These are phyloP conservation scores for Hypholoma fasciculare DNA, from an alignment of 768 basidiomycete species.

Conservation along the genomic window DNA sequence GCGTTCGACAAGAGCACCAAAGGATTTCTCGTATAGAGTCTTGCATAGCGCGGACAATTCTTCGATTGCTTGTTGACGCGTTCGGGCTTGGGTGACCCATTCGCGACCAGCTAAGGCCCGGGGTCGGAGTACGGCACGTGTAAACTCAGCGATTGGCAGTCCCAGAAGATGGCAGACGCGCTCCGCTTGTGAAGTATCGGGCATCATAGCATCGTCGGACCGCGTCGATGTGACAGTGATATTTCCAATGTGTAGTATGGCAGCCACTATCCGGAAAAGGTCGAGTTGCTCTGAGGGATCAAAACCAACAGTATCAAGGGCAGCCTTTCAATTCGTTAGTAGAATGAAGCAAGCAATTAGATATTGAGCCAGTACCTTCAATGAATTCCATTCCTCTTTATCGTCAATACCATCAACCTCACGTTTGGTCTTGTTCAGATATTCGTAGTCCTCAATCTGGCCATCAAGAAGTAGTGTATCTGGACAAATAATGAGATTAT, in stretches of 20 bases:
- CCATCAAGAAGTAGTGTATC: constrained; percentile 76
- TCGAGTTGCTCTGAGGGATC: constrained; percentile 81
- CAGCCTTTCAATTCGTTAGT: constrained; percentile 47
- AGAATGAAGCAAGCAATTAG: background rate
- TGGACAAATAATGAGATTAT: constrained; percentile 25
- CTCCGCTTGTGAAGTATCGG: constrained; percentile 82
- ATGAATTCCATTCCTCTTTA: constrained; percentile 77
- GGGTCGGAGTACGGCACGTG: constrained; percentile 84
- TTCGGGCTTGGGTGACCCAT: constrained; percentile 94
- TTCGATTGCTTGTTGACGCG: constrained; percentile 87
- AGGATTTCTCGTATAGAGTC: constrained; percentile 96
- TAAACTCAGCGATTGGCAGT: constrained; percentile 84
- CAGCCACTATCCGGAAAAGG: constrained; percentile 91
- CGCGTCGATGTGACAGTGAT: constrained; percentile 79
- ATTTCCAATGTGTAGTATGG: constrained; percentile 95
- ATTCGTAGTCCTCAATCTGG: constrained; percentile 81
- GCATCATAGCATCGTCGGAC: constrained; percentile 77
- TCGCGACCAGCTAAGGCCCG: constrained; percentile 93
- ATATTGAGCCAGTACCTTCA: constrained; percentile 54
- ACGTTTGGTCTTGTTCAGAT: constrained; percentile 83
- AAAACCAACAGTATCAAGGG: constrained; percentile 90
- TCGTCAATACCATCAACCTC: constrained; percentile 98
- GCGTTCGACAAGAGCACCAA: constrained; percentile 89
- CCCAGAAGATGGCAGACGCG: constrained; percentile 91
- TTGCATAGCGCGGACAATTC: constrained; percentile 92